Percentiles rank a stretch among this genome's conserved stretches.
phyloP scores from a whole-genome alignment of 768 basidiomycete genomes.

The Pleurotus tuoliensis region DNA sequence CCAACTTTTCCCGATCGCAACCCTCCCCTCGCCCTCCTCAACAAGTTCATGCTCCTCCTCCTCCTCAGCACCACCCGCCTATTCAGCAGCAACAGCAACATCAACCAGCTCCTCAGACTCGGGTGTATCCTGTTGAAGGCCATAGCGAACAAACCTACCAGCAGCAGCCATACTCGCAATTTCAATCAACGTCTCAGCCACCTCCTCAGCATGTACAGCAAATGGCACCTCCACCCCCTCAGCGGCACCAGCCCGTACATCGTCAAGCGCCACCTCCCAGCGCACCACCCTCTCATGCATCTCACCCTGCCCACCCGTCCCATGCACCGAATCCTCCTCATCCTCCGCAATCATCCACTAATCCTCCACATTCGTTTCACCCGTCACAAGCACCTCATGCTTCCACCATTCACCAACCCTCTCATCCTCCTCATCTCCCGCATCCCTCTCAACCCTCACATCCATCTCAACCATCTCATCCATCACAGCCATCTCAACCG shows the following conservation, averaged over 20 bases:
- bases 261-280: conserved; percentile 16
- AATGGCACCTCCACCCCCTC: conserved; percentile 14
- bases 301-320: conserved; percentile 2
- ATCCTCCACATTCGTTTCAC: background rate
- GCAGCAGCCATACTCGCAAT: conserved; percentile 8
- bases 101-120: conserved; percentile 15
- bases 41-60: background rate
- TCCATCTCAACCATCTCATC: conserved; percentile 15
- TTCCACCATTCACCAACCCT: conserved; percentile 2
- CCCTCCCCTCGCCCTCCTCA: conserved; percentile 1
- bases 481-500: conserved; percentile 15
- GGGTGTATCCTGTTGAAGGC: conserved; percentile 12
- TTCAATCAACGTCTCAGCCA: conserved; percentile 18
- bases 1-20: background rate
- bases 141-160: conserved; percentile 7
- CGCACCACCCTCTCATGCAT: conserved; percentile 16
- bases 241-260: conserved; percentile 24
- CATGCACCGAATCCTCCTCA: conserved; percentile 3
- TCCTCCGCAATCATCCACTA: conserved; percentile 7
- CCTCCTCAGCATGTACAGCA: conserved; percentile 19
- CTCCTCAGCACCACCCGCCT: conserved; percentile 15
- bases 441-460: conserved; percentile 9
- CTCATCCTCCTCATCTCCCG: conserved; percentile 10
- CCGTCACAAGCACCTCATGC: conserved; percentile 14
- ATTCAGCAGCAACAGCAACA: conserved; percentile 7